phyloP scores from a whole-genome alignment of 2,329 filamentous ascomycete genomes.

The Pestalotiopsis sp. region DNA sequence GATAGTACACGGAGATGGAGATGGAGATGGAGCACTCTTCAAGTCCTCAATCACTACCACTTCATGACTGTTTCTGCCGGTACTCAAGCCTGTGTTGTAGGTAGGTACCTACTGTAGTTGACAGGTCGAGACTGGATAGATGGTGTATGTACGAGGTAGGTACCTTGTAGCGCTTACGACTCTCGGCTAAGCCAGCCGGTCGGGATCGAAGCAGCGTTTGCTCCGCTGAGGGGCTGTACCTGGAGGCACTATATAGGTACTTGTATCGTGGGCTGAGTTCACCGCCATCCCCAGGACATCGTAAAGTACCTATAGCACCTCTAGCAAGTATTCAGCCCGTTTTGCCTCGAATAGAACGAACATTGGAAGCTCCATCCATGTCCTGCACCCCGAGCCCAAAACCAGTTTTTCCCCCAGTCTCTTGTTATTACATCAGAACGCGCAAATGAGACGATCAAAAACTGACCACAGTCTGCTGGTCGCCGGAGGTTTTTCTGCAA shows the following conservation, averaged over 20 bases:
- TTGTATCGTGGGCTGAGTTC: not conserved
- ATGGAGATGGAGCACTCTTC: not conserved
- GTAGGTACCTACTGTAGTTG: not conserved
- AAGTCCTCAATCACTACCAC: not conserved
- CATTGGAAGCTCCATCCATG: not conserved
- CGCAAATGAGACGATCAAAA: not conserved
- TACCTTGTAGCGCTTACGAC: not conserved
- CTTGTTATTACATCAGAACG: not conserved
- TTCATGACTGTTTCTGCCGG: not conserved
- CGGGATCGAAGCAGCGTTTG: not conserved
- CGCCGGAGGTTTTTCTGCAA: not conserved
- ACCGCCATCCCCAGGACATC: not conserved
- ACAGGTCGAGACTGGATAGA: no score
- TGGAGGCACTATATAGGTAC: not conserved
- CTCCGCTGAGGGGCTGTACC: not conserved
- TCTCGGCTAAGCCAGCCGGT: not conserved
- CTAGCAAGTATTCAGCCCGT: not conserved
- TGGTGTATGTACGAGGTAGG: no score
- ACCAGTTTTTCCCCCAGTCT: slow-evolving; percentile 1
- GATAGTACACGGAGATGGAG: not conserved
- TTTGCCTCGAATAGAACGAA: not conserved
- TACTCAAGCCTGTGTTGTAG: not conserved
- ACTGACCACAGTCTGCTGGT: slow-evolving; percentile 3
- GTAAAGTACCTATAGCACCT: not conserved
- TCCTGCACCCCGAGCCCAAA: not conserved